Percentiles rank a stretch among this genome's conserved stretches.
These are phyloP conservation scores for Ramaria rubella DNA, from an alignment of 768 basidiomycete genomes.

Conservation along the genomic window DNA sequence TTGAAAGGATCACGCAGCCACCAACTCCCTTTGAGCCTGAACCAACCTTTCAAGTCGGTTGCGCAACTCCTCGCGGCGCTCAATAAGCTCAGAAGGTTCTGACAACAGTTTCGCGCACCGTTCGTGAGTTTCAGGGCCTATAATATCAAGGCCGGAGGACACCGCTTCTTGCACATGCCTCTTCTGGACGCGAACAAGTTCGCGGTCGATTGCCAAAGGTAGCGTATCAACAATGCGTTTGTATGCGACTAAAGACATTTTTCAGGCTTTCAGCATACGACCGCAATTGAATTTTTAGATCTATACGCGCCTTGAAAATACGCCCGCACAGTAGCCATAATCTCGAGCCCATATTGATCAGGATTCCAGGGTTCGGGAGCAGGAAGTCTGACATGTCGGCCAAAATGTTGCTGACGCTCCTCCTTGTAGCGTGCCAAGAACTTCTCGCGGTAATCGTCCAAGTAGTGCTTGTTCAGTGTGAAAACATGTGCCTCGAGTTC, in stretches of 20 bases:
- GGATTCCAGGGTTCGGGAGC: slow-evolving; percentile 8
- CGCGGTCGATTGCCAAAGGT: slow-evolving; percentile 48
- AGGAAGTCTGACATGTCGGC: not conserved
- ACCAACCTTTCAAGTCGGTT: slow-evolving; percentile 6
- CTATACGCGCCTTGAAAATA: slow-evolving; percentile 65
- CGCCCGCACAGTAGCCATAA: slow-evolving; percentile 67
- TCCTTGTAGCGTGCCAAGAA: slow-evolving; percentile 44
- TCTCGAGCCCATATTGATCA: slow-evolving; percentile 40
- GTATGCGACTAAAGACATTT: slow-evolving; percentile 40
- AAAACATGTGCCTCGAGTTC: slow-evolving; percentile 43
- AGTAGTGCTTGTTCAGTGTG: slow-evolving; percentile 48
- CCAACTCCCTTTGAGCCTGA: not conserved
- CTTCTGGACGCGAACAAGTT: slow-evolving; percentile 48
- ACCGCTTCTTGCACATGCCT: slow-evolving; percentile 40
- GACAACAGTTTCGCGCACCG: slow-evolving; percentile 48
- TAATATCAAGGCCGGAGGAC: slow-evolving; percentile 44
- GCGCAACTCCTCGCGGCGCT: slow-evolving; percentile 39
- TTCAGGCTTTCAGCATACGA: not conserved
- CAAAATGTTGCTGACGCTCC: slow-evolving; percentile 10
- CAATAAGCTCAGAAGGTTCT: slow-evolving; percentile 41
- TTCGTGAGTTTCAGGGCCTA: slow-evolving; percentile 37
- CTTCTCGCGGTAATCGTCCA: slow-evolving; percentile 40
- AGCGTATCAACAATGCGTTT: slow-evolving; percentile 55
- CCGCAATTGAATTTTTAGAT: too few relatives aligned
- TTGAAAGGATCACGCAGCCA: not conserved